phyloP scores from a whole-genome alignment of 1,284 basidiomycete genomes.

The Spongiforma sp. region DNA sequence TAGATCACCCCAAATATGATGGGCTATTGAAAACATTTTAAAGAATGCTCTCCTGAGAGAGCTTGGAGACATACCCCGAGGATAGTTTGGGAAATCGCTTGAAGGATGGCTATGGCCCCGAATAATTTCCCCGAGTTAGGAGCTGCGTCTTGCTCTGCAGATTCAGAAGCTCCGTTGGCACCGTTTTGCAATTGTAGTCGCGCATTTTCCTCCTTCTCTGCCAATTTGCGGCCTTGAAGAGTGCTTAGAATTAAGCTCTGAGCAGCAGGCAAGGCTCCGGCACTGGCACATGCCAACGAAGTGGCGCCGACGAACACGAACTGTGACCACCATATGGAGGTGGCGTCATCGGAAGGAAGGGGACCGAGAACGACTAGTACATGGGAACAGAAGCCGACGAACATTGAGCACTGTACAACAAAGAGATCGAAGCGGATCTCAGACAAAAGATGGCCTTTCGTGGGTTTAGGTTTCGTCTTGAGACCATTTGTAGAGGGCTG shows the following conservation, averaged over 20 bases:
- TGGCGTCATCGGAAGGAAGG: conserved; percentile 37
- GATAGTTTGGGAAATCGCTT: conserved; percentile 70
- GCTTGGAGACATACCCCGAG: conserved; percentile 55
- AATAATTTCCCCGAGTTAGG: conserved; percentile 61
- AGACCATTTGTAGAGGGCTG: conserved; percentile 18
- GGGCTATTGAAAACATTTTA: conserved; percentile 50
- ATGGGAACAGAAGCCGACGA: conserved; percentile 71
- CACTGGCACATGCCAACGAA: conserved; percentile 61
- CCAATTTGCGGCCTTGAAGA: conserved; percentile 57
- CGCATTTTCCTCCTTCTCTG: conserved; percentile 32
- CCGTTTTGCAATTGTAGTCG: conserved; percentile 16
- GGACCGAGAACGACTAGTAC: conserved; percentile 59
- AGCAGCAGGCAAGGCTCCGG: conserved; percentile 65
- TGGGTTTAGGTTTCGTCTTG: conserved; percentile 49
- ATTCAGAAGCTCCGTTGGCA: conserved; percentile 7
- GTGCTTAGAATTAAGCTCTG: conserved; percentile 76
- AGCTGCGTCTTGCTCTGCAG: conserved; percentile 27
- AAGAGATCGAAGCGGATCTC: conserved; percentile 75
- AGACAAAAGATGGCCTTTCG: conserved; percentile 54
- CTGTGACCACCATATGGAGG: conserved; percentile 42
- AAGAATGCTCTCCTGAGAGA: background rate
- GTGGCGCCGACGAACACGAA: conserved; percentile 61
- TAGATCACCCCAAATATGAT: conserved; percentile 74
- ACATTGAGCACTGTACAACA: conserved; percentile 61
- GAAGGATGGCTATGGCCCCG: conserved; percentile 69